These are phyloP conservation scores for Candida suzukii DNA, from an alignment of 805 yeast genomes.

Conservation along the genomic window DNA sequence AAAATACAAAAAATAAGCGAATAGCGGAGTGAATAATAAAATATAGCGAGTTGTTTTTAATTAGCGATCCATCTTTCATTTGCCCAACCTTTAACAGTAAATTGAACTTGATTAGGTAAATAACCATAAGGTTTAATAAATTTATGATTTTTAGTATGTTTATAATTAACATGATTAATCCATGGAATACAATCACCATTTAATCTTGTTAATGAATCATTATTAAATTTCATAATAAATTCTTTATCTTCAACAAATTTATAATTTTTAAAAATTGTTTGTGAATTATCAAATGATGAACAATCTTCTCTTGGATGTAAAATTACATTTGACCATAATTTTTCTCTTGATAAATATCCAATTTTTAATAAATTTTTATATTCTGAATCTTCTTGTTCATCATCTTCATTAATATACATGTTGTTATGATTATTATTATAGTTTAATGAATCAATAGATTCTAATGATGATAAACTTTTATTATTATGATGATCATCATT, in stretches of 20 bases:
- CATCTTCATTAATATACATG: no score
- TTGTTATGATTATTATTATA: no score
- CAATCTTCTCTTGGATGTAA: conserved; percentile 43
- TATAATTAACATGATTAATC: conserved; percentile 9
- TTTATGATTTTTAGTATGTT: background rate
- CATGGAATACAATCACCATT: conserved; percentile 19
- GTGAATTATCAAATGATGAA: background rate
- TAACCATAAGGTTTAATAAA: conserved; percentile 21
- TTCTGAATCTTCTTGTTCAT: conserved; percentile 2
- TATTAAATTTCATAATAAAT: background rate
- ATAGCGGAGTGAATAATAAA: background rate
- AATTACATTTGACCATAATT: conserved; percentile 47
- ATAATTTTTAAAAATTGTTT: background rate
- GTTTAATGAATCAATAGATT: no score
- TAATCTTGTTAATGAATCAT: conserved; percentile 15
- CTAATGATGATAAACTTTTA: no score
- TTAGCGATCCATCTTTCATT: conserved; percentile 33
- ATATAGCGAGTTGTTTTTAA: background rate
- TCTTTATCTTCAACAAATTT: conserved; percentile 2
- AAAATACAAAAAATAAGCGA: no score
- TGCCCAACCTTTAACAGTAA: conserved; percentile 45
- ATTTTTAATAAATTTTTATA: conserved; percentile 22
- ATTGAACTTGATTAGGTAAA: conserved; percentile 26
- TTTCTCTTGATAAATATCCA: conserved; percentile 37
- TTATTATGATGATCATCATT: conserved; percentile 2